Conservation (phyloP, 768 basidiomycete species). For the Auricularia auricula-judae region DNA sequence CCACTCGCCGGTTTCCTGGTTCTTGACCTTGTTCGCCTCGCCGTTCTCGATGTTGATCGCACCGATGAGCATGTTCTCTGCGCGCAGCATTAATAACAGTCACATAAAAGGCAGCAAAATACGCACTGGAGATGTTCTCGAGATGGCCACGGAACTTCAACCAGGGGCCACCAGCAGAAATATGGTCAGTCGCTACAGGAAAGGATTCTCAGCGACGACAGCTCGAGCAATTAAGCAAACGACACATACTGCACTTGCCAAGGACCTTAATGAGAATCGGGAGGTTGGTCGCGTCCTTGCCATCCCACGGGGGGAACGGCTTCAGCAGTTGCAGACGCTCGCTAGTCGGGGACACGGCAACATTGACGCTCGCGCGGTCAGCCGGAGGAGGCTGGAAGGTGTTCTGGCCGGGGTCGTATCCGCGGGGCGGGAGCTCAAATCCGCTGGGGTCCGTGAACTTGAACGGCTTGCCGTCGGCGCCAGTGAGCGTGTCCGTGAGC, state of each 20-base stretch:
- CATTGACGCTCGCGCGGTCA: constrained; percentile 73
- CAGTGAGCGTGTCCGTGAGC: constrained; percentile 76
- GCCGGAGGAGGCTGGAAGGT: constrained; percentile 92
- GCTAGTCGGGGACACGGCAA: constrained; percentile 74
- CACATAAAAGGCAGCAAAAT: not conserved
- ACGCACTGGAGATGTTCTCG: constrained; percentile 89
- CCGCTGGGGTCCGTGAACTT: constrained; percentile 91
- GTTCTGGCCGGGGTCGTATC: constrained; percentile 94
- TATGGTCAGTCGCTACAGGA: constrained; percentile 68
- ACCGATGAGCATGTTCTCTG: constrained; percentile 95
- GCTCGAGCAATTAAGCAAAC: constrained; percentile 20
- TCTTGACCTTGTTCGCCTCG: constrained; percentile 93
- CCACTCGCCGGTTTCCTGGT: constrained; percentile 79
- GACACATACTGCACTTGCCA: constrained; percentile 76
- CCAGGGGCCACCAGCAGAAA: constrained; percentile 97
- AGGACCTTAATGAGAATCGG: constrained; percentile 96
- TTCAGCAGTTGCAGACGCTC: constrained; percentile 85
- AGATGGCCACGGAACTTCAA: constrained; percentile 99
- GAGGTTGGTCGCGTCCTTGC: constrained; percentile 78
- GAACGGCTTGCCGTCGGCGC: constrained; percentile 91
- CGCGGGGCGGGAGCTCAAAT: constrained; percentile 85
- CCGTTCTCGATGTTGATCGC: constrained; percentile 93
- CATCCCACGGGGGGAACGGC: constrained; percentile 89
- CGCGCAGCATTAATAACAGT: not conserved
- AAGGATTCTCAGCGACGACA: constrained; percentile 2